phyloP scores from a whole-genome alignment of 768 basidiomycete genomes.

The Auricularia sp. region DNA sequence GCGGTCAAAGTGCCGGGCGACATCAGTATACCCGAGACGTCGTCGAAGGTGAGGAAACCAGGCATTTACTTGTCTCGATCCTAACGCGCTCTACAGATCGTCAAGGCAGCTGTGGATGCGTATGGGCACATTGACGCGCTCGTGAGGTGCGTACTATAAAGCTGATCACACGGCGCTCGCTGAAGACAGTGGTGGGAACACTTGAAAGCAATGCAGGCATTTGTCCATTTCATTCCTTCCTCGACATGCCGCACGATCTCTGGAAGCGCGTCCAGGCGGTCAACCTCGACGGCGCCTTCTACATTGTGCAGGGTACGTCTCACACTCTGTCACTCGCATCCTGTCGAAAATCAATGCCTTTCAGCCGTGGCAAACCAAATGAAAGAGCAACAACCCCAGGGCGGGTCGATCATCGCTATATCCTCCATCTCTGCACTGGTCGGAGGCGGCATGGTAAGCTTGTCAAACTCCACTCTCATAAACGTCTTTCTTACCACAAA shows the following conservation, averaged over 20 bases:
- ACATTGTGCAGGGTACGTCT: conserved; percentile 45
- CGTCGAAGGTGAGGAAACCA: conserved; percentile 31
- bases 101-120: conserved; percentile 42
- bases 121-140: conserved; percentile 55
- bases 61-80: no score
- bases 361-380: conserved; percentile 64
- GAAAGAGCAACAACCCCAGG: conserved; percentile 55
- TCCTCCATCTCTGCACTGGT: conserved; percentile 74
- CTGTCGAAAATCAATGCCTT: conserved; percentile 1
- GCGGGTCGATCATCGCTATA: conserved; percentile 65
- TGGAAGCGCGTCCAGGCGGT: conserved; percentile 60
- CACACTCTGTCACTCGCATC: neutral
- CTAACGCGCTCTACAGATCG: conserved; percentile 35
- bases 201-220: conserved; percentile 58
- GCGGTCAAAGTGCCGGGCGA: conserved; percentile 51
- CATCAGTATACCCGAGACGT: conserved; percentile 48
- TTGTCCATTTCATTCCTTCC: conserved; percentile 67
- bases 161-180: no score
- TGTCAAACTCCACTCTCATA: neutral
- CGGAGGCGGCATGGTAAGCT: conserved; percentile 37
- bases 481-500: neutral
- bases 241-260: conserved; percentile 53
- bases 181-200: no score
- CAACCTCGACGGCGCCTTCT: conserved; percentile 71
- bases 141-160: neutral